Base-by-base conservation (phyloP, 495 filamentous ascomycete species). In the Mytilinidion resinicola region DNA sequence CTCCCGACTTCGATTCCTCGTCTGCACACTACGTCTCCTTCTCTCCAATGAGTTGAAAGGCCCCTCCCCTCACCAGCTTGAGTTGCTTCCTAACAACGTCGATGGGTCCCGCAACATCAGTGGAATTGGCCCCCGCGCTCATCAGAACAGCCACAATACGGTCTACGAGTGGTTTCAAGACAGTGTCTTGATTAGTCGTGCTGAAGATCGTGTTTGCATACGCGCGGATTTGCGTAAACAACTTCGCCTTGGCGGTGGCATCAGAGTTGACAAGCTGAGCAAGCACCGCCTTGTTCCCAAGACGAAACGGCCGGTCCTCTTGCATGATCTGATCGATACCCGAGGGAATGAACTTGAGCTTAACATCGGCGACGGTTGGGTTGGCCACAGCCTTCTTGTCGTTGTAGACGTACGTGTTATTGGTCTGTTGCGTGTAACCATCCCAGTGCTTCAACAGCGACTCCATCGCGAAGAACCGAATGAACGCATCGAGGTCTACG, bases 331-430 rank as follows among this genome's bases (percentile, higher is more conserved):
- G 55, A 25, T 57, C 55, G 55, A 57, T 57, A 30, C 55, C 55
- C 10, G 15, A 57, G 12, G 44, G 42, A 10, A 57, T 57, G 55
- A 57, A 57, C 44, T 57, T 57, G 42, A 57, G 25, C 42, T 57
- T 57, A 2, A 57, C 55, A 21, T 57, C 34, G 37, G n/a, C 17
- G n/a, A 25, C 25, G 14, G 21, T 19, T 10, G 55, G 55, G 44
- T 57, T 50, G 0, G 9, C 55, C 19, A 57, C 55, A 17, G 55
- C 43, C 10, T 20, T 36, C 9, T 19, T 48, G 43, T 57, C 55
- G 21, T 57, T 57, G 55, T 57, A 57, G n/a, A 57, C 12, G 34
- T 57, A 57, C 3, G 55, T 57, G 14, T 57, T 57, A 25, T 57
- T 57, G 15, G 17, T 57, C 15, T 57, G 48, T 41, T 36, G 30